Conservation (phyloP, 331 rosid genomes). For the Malus hybrid region DNA sequence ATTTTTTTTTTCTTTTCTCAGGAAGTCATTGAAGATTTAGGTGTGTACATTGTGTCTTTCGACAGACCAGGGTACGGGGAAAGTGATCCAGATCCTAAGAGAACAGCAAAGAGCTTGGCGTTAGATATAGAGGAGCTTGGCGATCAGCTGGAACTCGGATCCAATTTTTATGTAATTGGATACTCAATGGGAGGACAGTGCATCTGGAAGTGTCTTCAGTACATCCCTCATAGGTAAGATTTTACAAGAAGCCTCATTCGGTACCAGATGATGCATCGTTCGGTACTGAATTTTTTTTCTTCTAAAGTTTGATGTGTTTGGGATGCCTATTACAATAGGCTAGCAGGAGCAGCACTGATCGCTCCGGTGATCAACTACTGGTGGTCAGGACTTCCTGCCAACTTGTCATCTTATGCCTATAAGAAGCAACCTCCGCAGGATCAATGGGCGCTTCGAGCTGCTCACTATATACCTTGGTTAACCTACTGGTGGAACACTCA, state of each 20-base stretch:
- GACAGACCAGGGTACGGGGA: conserved; percentile 42
- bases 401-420: conserved; percentile 24
- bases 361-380: conserved; percentile 44
- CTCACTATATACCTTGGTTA: conserved; percentile 38
- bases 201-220: conserved; percentile 35
- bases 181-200: conserved; percentile 34
- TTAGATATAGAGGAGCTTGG: conserved; percentile 35
- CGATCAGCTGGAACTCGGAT: conserved; percentile 27
- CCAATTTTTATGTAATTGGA: conserved; percentile 30
- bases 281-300: neutral
- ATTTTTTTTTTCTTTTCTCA: neutral
- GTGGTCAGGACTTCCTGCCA: conserved; percentile 42
- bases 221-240: conserved; percentile 34
- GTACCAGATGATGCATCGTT: no score
- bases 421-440: conserved; percentile 26
- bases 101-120: conserved; percentile 29
- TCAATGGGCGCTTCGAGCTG: conserved; percentile 37
- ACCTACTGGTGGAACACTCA: conserved; percentile 57
- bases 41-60: conserved; percentile 22
- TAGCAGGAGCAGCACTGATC: conserved; percentile 31
- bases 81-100: conserved; percentile 32
- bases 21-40: conserved; percentile 24
- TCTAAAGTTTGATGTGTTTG: neutral
- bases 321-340: conserved; percentile 14
- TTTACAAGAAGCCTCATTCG: no score